A percentile compares a stretch with the other conserved stretches of the same genome.
Conservation (phyloP, 257 asterid genomes). For the Vinca minor region DNA sequence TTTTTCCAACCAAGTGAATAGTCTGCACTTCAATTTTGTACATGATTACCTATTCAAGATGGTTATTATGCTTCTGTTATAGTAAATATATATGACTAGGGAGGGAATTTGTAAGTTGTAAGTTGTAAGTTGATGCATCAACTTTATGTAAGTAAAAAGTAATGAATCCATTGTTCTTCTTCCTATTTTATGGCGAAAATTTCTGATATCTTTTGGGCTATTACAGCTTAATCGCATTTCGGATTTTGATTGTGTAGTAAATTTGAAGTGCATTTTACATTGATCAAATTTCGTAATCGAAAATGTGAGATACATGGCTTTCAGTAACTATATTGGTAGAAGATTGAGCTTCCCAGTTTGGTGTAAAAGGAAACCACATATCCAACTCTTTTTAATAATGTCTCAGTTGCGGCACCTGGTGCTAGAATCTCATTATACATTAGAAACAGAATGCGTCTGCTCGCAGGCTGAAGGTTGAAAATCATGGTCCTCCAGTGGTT, state of each 20-base stretch:
- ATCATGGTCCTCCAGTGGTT: neutral
- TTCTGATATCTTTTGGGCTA: neutral
- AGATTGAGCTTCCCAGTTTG: neutral
- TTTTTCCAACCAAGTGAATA: conserved; percentile 49
- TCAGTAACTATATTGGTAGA: neutral
- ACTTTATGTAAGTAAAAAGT: conserved; percentile 6
- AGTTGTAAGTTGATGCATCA: conserved; percentile 10
- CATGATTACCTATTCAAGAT: conserved; percentile 1
- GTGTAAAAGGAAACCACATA: neutral
- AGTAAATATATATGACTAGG: conserved; percentile 1
- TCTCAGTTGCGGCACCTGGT: neutral
- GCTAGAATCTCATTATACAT: neutral
- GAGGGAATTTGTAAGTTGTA: conserved; percentile 9
- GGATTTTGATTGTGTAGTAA: neutral
- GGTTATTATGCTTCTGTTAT: conserved; percentile 15
- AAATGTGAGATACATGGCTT: neutral
- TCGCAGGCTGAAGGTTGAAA: neutral
- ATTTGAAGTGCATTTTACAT: neutral
- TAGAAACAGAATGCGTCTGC: neutral
- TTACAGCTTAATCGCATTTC: neutral
- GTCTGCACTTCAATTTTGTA: neutral
- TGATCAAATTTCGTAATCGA: neutral
- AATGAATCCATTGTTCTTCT: neutral
- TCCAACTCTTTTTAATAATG: neutral
- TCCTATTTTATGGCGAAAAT: neutral